These are phyloP conservation scores for Lenwebbia sp. DNA, from an alignment of 345 rosid species.

Conservation along the genomic window DNA sequence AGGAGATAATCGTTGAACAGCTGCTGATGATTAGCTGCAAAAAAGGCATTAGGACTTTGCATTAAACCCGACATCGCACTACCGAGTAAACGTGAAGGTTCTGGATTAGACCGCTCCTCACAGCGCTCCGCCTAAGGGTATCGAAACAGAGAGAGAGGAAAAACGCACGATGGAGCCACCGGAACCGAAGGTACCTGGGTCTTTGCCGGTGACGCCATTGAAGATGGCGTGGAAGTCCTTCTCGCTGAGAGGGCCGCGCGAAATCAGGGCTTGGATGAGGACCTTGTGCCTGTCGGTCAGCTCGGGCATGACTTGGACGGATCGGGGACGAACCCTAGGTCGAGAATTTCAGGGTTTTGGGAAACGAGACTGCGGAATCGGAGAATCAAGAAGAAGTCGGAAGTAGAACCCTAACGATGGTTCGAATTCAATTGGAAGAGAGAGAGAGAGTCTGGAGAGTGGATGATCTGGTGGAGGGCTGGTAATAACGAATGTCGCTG, in stretches of 20 bases:
- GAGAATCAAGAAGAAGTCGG: background rate
- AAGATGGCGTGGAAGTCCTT: slow-evolving; percentile 56
- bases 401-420: background rate
- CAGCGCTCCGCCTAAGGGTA: background rate
- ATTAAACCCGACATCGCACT: too few species aligned
- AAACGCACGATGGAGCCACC: background rate
- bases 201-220: slow-evolving; percentile 44
- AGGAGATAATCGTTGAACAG: slow-evolving; percentile 59
- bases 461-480: background rate
- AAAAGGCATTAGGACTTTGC: too few species aligned
- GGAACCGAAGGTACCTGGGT: slow-evolving; percentile 29
- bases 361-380: background rate
- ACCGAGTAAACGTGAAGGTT: too few species aligned
- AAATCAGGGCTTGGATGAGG: slow-evolving; percentile 70
- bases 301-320: slow-evolving; percentile 18
- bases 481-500: background rate
- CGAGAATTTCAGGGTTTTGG: background rate
- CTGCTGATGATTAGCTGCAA: slow-evolving; percentile 32
- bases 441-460: background rate
- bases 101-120: background rate
- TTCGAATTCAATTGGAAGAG: background rate
- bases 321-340: background rate
- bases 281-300: slow-evolving; percentile 69
- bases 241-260: slow-evolving; percentile 78
- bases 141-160: too few species aligned